These are phyloP conservation scores for Polysphondylium violaceum DNA, from an alignment of 78 protist genomes.

Conservation along the genomic window DNA sequence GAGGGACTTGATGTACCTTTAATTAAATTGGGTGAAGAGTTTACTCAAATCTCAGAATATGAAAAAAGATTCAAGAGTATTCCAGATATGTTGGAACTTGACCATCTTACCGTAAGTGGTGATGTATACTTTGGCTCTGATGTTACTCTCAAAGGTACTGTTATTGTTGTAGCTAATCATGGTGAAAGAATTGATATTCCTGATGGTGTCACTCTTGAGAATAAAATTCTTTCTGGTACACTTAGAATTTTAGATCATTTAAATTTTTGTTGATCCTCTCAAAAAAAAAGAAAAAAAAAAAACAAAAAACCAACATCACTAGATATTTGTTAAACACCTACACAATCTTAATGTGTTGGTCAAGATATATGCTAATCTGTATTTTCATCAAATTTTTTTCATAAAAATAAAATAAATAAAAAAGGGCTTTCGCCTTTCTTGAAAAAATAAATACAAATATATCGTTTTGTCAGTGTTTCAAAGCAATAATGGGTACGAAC, in stretches of 20 bases:
- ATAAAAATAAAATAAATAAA: too few species aligned
- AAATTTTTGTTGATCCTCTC: neutral
- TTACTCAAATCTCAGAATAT: slow-evolving; percentile 68
- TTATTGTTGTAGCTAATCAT: slow-evolving; percentile 90
- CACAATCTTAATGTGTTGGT: too few species aligned
- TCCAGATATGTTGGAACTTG: slow-evolving; percentile 94
- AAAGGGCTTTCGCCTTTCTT: neutral
- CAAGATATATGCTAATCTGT: too few species aligned
- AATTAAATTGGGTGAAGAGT: slow-evolving; percentile 91
- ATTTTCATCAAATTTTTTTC: neutral
- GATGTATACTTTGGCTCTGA: slow-evolving; percentile 92
- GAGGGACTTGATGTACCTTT: slow-evolving; percentile 84
- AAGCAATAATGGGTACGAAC: too few species aligned
- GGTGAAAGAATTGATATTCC: slow-evolving; percentile 91
- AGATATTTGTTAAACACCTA: neutral
- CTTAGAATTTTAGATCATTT: slow-evolving; percentile 89
- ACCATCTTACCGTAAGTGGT: slow-evolving; percentile 94
- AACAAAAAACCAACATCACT: neutral
- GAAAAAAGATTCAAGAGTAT: slow-evolving; percentile 79
- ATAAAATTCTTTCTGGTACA: slow-evolving; percentile 90
- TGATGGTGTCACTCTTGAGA: slow-evolving; percentile 91
- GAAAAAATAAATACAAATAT: too few species aligned
- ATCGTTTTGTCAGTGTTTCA: too few species aligned
- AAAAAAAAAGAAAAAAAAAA: neutral
- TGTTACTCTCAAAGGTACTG: slow-evolving; percentile 90